Conservation (phyloP, 768 basidiomycete genomes). For the Tubosaeta sp. region DNA sequence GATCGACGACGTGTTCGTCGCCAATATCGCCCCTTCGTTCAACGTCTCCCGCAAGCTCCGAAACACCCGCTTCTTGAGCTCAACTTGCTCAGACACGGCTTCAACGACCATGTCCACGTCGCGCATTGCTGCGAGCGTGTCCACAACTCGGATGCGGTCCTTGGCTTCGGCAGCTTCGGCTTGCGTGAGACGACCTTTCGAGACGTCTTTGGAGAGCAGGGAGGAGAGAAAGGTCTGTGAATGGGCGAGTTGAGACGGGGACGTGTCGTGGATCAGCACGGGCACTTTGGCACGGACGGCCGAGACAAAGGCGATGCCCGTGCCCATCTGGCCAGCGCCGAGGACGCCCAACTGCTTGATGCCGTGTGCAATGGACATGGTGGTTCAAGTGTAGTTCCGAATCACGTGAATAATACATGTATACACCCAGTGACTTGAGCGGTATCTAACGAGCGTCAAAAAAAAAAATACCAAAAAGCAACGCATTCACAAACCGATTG, state of each 20-base stretch:
- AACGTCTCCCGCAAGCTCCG: slow-evolving; percentile 61
- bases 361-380: slow-evolving; percentile 56
- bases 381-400: slow-evolving; percentile 5
- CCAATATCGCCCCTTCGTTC: slow-evolving; percentile 73
- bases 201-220: slow-evolving; percentile 83
- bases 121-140: slow-evolving; percentile 55
- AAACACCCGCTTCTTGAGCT: slow-evolving; percentile 79
- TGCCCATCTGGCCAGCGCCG: slow-evolving; percentile 86
- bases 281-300: slow-evolving; percentile 82
- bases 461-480: slow-evolving; percentile 13
- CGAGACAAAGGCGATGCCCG: slow-evolving; percentile 87
- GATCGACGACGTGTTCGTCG: slow-evolving; percentile 92
- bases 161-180: slow-evolving; percentile 72
- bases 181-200: slow-evolving; percentile 69
- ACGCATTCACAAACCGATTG: slow-evolving; percentile 17
- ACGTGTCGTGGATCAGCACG: slow-evolving; percentile 82
- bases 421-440: background rate
- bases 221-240: slow-evolving; percentile 74
- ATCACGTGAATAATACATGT: slow-evolving; percentile 12
- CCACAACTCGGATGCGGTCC: slow-evolving; percentile 59
- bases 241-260: slow-evolving; percentile 65
- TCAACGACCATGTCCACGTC: slow-evolving; percentile 93
- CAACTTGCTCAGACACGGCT: slow-evolving; percentile 84
- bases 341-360: slow-evolving; percentile 74
- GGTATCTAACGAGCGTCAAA: slow-evolving; percentile 17